These are phyloP conservation scores for Syncephalastrum racemosum DNA, from an alignment of 371 early-diverging fungal species.

Conservation along the genomic window DNA sequence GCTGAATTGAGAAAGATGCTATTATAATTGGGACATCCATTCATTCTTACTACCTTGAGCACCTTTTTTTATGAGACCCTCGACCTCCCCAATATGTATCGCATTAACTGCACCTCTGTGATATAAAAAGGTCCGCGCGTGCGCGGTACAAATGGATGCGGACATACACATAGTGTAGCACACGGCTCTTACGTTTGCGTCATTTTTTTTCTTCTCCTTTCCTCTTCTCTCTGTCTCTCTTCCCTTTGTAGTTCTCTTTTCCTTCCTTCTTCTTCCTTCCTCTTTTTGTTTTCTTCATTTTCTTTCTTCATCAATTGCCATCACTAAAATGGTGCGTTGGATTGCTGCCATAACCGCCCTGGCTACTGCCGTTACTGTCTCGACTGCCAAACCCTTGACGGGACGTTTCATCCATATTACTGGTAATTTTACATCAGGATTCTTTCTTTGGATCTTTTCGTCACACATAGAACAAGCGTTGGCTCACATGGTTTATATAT, in stretches of 20 bases:
- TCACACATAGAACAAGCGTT: too few species aligned
- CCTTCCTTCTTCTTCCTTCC: neutral
- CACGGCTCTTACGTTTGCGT: neutral
- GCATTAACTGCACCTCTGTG: too few species aligned
- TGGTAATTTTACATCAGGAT: constrained; percentile 8
- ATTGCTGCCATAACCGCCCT: neutral
- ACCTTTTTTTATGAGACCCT: too few species aligned
- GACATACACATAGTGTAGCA: too few species aligned
- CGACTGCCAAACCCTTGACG: constrained; percentile 10
- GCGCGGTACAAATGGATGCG: too few species aligned
- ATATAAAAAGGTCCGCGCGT: too few species aligned
- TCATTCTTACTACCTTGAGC: too few species aligned
- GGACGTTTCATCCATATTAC: constrained; percentile 27
- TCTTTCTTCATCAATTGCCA: neutral
- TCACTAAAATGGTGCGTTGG: neutral
- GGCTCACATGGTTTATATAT: neutral
- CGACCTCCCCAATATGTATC: too few species aligned
- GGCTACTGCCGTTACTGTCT: neutral
- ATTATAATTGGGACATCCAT: too few species aligned
- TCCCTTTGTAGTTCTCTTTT: constrained; percentile 2
- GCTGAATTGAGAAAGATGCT: too few species aligned
- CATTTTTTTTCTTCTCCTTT: neutral
- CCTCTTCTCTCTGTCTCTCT: too few species aligned
- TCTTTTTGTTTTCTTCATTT: constrained; percentile 4
- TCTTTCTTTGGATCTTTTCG: too few species aligned